Base-by-base conservation (phyloP, 2,329 filamentous ascomycete genomes). In the Cadophora gregata region DNA sequence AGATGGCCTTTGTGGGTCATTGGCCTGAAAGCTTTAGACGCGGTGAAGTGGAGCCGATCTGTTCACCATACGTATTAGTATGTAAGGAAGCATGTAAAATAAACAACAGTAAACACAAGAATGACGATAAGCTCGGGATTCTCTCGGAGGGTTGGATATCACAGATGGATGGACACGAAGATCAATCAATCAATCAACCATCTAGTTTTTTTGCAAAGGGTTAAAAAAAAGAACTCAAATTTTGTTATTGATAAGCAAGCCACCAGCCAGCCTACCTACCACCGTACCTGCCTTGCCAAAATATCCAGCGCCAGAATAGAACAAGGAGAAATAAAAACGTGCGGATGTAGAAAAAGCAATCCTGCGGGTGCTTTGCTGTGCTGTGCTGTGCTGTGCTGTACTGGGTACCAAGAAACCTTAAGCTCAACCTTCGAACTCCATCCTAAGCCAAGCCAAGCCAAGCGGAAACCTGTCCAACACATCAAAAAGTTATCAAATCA, bases 401-500 rank as follows among this genome's bases (percentile, higher is more conserved):
- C n/a, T n/a, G 53, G 59, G 24, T 29, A 51, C 48, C 29, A 14
- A 25, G 48, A 2, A 51, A 51, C 25, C 48, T 51, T 25, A 51
- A 51, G 19, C 14, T 45, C 38, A 45, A 45, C 12, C 42, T 42
- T n/a, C 38, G 14, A 42, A 50, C 47, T 59, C 59, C 65, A 65
- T 65, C 50, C 63, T 45, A 45, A 50, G 25, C 60, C 33, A 65
- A 56, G 36, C 65, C 63, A 47, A 55, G 62, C 51, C 36, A 67
- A 65, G 59, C 64, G 42, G 19, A 47, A 47, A 21, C 42, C 19
- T 47, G 2, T 47, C 42, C 42, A 47, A 8, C 65, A 61, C 42
- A 47, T 21, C 65, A 61, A n/a, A 63, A 67, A 59, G 47, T 27
- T 12, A 62, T 60, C 55, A 50, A 24, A 62, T 60, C 55, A 50